Conservation (phyloP, 2,329 filamentous ascomycete species). For the Fusarium brevicatenulatum region DNA sequence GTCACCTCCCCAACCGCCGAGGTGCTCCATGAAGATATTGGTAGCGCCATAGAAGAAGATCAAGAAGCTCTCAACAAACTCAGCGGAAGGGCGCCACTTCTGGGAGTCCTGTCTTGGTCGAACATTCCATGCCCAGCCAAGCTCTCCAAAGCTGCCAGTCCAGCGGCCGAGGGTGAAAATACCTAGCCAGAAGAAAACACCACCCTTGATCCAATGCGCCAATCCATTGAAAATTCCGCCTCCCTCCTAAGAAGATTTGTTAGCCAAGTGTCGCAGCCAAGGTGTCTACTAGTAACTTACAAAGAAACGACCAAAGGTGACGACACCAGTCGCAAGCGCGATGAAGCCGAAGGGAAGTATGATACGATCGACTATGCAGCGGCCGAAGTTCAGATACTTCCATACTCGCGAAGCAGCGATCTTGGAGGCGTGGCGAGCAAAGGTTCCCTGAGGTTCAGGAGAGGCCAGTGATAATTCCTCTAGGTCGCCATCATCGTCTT, state of each 20-base stretch:
- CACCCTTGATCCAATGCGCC: constrained; percentile 94
- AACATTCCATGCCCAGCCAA: constrained; percentile 96
- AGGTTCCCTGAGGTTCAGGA: constrained; percentile 57
- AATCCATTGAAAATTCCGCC: constrained; percentile 80
- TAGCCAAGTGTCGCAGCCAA: background rate
- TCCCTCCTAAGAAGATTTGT: constrained; percentile 64
- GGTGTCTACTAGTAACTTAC: constrained; percentile 61
- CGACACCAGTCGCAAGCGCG: constrained; percentile 75
- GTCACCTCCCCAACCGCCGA: constrained; percentile 74
- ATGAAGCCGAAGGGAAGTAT: constrained; percentile 83
- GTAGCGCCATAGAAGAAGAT: constrained; percentile 91
- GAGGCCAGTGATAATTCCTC: constrained; percentile 41
- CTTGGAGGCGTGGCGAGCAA: constrained; percentile 64
- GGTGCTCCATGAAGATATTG: constrained; percentile 93
- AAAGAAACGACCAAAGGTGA: constrained; percentile 85
- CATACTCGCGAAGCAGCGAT: constrained; percentile 67
- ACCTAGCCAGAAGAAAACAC: constrained; percentile 94
- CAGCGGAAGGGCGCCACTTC: constrained; percentile 79
- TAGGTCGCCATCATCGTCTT: constrained; percentile 59
- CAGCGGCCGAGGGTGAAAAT: constrained; percentile 87
- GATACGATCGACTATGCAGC: constrained; percentile 77
- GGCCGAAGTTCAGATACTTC: constrained; percentile 66
- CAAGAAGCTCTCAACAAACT: constrained; percentile 88
- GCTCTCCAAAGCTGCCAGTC: constrained; percentile 88
- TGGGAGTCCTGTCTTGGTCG: constrained; percentile 68